Evolutionary conservation across 1,284 basidiomycete species (phyloP).

Genomic region (Ustilago xerochloae): DNA sequence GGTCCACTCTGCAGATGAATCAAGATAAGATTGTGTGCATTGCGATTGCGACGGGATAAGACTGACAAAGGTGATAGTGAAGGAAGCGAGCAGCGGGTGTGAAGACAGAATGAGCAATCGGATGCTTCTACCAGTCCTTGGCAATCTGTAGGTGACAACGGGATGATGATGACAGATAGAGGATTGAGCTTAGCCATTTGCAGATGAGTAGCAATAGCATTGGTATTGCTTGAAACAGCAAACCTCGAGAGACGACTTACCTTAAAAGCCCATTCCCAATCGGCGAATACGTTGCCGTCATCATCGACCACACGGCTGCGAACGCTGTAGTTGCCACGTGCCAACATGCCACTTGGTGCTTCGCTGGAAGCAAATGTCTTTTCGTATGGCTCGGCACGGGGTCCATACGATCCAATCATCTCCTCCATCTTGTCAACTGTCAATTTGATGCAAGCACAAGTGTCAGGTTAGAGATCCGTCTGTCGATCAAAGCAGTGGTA

Average conservation of each 20-base stretch:
- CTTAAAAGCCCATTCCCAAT: conserved; percentile 72
- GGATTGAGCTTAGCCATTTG: background rate
- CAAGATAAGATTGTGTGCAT: conserved; percentile 19
- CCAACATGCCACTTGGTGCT: conserved; percentile 76
- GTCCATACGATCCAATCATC: conserved; percentile 88
- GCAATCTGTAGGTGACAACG: conserved; percentile 27
- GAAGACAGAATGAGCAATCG: background rate
- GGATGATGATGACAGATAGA: background rate
- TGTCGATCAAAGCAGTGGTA: too few species aligned
- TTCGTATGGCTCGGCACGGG: conserved; percentile 63
- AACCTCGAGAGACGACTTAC: conserved; percentile 29
- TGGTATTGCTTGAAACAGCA: too few species aligned
- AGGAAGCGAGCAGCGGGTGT: too few species aligned
- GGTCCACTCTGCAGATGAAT: too few species aligned
- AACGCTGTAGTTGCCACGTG: conserved; percentile 82
- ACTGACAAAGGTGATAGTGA: background rate
- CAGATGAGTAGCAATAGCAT: background rate
- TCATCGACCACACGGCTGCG: conserved; percentile 84
- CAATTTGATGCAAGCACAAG: background rate
- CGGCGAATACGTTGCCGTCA: conserved; percentile 74
- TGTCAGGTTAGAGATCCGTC: background rate
- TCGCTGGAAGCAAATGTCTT: conserved; percentile 70
- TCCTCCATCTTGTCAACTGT: conserved; percentile 86
- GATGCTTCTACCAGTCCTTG: conserved; percentile 50
- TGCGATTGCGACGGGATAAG: conserved; percentile 8